Percentiles rank a stretch among this genome's conserved stretches.
Conservation (phyloP, 129 eudicot genomes). For the Lactuca saligna region DNA sequence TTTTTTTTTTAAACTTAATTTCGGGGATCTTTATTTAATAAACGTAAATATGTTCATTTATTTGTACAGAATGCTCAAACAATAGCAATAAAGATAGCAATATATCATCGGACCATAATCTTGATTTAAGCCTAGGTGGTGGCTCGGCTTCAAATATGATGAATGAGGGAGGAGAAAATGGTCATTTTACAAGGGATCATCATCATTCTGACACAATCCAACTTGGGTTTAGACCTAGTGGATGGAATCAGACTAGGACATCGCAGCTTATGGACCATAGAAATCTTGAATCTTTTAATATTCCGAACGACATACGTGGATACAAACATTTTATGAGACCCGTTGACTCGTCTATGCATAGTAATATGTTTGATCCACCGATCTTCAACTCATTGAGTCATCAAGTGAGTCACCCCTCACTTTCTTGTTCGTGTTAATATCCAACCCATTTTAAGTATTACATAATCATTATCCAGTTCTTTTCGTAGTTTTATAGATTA, state of each 20-base stretch:
- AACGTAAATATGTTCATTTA: background rate
- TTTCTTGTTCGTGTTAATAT: too few species aligned
- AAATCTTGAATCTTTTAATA: conserved; percentile 32
- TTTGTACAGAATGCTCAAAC: conserved; percentile 42
- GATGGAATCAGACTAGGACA: conserved; percentile 39
- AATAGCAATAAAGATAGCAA: conserved; percentile 20
- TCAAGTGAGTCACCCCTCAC: conserved; percentile 60
- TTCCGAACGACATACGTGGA: conserved; percentile 36
- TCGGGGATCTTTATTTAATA: background rate
- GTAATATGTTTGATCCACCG: conserved; percentile 45
- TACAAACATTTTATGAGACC: conserved; percentile 36
- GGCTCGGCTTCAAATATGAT: conserved; percentile 31
- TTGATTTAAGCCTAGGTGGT: conserved; percentile 78
- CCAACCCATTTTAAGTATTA: too few species aligned
- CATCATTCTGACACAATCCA: conserved; percentile 10
- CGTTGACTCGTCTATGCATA: conserved; percentile 45
- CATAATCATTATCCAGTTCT: background rate
- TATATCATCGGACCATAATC: conserved; percentile 48
- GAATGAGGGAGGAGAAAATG: conserved; percentile 22
- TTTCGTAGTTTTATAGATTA: background rate
- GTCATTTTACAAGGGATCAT: conserved; percentile 36
- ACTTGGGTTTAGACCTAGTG: conserved; percentile 20
- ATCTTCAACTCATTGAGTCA: conserved; percentile 46
- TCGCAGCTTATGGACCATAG: conserved; percentile 57
- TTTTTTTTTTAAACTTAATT: background rate